Evolutionary conservation across 2,329 filamentous ascomycete species (phyloP).

Genomic region (Clonostachys sp.): DNA sequence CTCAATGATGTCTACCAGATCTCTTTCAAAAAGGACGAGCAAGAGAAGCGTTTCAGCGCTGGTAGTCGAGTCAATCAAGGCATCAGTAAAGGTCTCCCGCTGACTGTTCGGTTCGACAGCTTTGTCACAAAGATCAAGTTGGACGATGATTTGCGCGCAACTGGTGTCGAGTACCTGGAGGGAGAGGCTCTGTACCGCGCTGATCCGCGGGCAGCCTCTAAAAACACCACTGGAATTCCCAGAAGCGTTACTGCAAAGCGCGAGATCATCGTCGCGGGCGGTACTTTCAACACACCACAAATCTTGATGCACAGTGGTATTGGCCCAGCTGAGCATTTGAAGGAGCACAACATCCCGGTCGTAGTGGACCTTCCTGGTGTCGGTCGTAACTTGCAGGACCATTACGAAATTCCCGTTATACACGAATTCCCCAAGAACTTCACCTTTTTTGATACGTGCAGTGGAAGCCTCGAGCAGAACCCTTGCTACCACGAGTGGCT

Average conservation of each 20-base stretch:
- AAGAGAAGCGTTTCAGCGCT: constrained; percentile 46
- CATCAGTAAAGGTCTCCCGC: constrained; percentile 7
- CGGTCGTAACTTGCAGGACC: constrained; percentile 38
- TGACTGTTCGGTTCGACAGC: constrained; percentile 14
- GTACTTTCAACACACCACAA: constrained; percentile 39
- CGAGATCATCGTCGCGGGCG: constrained; percentile 43
- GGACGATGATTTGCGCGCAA: constrained; percentile 24
- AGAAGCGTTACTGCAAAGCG: constrained; percentile 22
- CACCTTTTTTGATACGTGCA: constrained; percentile 15
- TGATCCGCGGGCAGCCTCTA: constrained; percentile 27
- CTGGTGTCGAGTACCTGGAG: constrained; percentile 35
- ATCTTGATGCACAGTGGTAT: constrained; percentile 41
- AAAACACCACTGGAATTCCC: constrained; percentile 10
- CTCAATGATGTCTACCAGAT: constrained; percentile 47
- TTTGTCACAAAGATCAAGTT: constrained; percentile 30
- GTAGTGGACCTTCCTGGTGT: constrained; percentile 57
- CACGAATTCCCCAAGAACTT: constrained; percentile 21
- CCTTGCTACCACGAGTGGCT: constrained; percentile 7
- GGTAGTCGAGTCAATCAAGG: constrained; percentile 47
- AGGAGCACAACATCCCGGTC: constrained; percentile 40
- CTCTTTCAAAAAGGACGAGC: constrained; percentile 43
- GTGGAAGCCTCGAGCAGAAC: constrained; percentile 5
- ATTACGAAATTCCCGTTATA: constrained; percentile 21
- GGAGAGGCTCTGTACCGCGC: constrained; percentile 34
- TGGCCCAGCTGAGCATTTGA: constrained; percentile 31